phyloP scores from a whole-genome alignment of 2,329 filamentous ascomycete species.

The Cadophora sp. region DNA sequence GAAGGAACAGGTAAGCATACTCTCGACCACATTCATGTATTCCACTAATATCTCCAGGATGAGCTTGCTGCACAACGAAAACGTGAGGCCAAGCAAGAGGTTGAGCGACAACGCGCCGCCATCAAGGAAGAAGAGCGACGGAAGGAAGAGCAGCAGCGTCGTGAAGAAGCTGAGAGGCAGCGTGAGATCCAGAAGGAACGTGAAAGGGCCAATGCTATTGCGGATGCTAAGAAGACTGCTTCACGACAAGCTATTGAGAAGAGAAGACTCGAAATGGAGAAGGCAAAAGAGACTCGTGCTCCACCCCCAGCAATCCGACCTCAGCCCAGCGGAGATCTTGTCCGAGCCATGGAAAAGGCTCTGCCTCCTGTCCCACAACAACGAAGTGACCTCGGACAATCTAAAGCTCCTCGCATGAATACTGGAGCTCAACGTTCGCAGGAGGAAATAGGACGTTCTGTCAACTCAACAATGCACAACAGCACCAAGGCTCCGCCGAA shows the following conservation, averaged over 20 bases:
- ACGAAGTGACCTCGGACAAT: constrained; percentile 35
- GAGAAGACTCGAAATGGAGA: constrained; percentile 59
- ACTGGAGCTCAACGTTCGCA: constrained; percentile 57
- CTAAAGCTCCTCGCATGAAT: constrained; percentile 60
- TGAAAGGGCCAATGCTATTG: constrained; percentile 47
- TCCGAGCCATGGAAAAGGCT: constrained; percentile 38
- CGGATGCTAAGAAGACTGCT: constrained; percentile 70
- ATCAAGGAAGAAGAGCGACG: constrained; percentile 69
- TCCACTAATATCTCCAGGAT: constrained; percentile 54
- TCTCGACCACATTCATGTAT: neutral
- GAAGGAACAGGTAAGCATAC: constrained; percentile 67
- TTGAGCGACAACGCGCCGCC: constrained; percentile 77
- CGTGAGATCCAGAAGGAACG: constrained; percentile 50
- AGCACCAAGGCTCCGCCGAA: constrained; percentile 78
- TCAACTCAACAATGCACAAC: constrained; percentile 64
- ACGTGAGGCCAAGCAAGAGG: constrained; percentile 80
- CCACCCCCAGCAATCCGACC: constrained; percentile 65
- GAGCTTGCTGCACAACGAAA: constrained; percentile 81
- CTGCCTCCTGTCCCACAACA: constrained; percentile 40
- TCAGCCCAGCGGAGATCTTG: constrained; percentile 52
- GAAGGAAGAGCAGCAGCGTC: constrained; percentile 64
- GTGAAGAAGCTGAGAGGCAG: constrained; percentile 63
- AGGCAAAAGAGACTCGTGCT: constrained; percentile 68
- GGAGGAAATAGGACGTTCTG: constrained; percentile 66
- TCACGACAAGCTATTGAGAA: constrained; percentile 64